These are phyloP conservation scores for Chlorella sp. DNA, from an alignment of 139 green algal species.

Conservation along the genomic window DNA sequence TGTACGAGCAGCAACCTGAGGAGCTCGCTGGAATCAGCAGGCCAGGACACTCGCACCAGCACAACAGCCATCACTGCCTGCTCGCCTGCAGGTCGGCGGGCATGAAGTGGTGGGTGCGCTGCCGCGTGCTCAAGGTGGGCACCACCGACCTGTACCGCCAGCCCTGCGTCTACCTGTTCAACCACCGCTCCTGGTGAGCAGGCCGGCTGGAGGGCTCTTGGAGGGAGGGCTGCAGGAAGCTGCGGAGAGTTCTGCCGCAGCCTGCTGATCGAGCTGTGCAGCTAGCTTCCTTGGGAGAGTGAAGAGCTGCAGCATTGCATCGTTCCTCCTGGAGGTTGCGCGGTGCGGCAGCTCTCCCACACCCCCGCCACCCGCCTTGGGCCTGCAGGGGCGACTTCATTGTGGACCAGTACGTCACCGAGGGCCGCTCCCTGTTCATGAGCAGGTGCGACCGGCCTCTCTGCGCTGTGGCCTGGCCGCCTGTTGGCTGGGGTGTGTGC, in stretches of 20 bases:
- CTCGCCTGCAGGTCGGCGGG: conserved; percentile 44
- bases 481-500: neutral
- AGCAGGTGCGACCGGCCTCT: conserved; percentile 54
- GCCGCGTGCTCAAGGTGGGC: conserved; percentile 47
- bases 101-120: conserved; percentile 51
- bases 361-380: conserved; percentile 36
- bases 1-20: neutral
- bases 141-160: conserved; percentile 53
- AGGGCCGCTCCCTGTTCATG: conserved; percentile 79
- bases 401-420: conserved; percentile 82
- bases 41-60: neutral
- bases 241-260: too few relatives aligned
- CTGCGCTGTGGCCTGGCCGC: too few relatives aligned
- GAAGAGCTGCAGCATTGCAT: too few relatives aligned
- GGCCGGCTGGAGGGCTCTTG: too few relatives aligned
- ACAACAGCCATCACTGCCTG: neutral
- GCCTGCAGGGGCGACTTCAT: conserved; percentile 83
- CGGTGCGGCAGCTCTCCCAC: too few relatives aligned
- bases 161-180: conserved; percentile 75
- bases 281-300: too few relatives aligned
- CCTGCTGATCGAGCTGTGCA: too few relatives aligned
- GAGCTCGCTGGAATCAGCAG: neutral
- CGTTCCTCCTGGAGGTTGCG: too few relatives aligned
- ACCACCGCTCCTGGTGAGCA: conserved; percentile 72
- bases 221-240: too few relatives aligned